Percentiles rank a stretch among this genome's conserved stretches.
phyloP scores from a whole-genome alignment of 495 filamentous ascomycete genomes.

The Articulospora tetracladia region DNA sequence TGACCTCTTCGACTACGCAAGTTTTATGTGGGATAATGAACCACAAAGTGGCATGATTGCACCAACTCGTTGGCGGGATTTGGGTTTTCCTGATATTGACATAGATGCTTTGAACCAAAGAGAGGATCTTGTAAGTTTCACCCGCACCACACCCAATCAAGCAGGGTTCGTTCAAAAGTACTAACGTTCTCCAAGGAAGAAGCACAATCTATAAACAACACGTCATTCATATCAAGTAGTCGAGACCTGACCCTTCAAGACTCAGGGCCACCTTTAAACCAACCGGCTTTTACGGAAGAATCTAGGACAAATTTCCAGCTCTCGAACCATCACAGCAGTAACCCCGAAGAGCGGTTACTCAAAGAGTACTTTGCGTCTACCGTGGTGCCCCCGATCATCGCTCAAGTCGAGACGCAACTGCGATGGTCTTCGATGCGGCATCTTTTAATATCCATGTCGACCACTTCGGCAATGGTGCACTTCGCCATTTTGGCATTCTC shows the following conservation, averaged over 20 bases:
- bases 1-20: conserved; percentile 34
- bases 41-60: conserved; percentile 9
- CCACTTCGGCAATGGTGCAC: conserved; percentile 27
- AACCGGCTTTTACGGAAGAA: too few species aligned
- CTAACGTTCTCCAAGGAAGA: too few species aligned
- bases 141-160: too few species aligned
- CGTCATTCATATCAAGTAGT: too few species aligned
- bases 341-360: conserved; percentile 12
- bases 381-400: conserved; percentile 29
- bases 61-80: conserved; percentile 13
- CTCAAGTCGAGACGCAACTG: conserved; percentile 29
- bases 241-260: too few species aligned
- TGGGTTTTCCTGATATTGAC: conserved; percentile 14
- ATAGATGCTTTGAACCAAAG: too few species aligned
- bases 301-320: too few species aligned
- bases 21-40: conserved; percentile 33
- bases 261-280: too few species aligned
- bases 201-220: too few species aligned
- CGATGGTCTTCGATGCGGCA: conserved; percentile 30
- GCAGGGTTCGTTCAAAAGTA: too few species aligned
- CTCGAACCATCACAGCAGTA: too few species aligned
- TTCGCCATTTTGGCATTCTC: conserved; percentile 29
- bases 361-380: conserved; percentile 29
- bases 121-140: too few species aligned
- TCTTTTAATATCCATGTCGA: conserved; percentile 27